Percentiles rank a stretch among this genome's conserved stretches.
These are phyloP conservation scores for Hevea brasiliensis DNA, from an alignment of 345 rosid genomes.

Conservation along the genomic window DNA sequence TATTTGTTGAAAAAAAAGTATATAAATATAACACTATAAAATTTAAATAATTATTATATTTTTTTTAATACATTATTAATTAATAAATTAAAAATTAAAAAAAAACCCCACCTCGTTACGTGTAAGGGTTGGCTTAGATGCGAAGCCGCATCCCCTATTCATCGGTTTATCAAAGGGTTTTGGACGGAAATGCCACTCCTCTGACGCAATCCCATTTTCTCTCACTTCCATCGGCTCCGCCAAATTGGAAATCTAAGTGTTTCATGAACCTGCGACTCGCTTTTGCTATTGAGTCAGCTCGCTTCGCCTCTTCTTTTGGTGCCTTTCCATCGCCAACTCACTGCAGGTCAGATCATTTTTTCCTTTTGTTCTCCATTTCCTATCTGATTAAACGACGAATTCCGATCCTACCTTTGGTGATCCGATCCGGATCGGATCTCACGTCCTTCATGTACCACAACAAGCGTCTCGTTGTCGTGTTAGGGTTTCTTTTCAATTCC, in stretches of 20 bases:
- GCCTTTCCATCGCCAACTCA: background rate
- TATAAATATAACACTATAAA: too few species aligned
- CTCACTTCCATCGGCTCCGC: background rate
- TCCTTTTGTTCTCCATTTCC: background rate
- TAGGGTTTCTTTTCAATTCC: constrained; percentile 35
- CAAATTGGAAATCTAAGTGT: background rate
- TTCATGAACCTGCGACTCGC: background rate
- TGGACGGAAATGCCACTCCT: background rate
- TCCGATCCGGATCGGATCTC: constrained; percentile 33
- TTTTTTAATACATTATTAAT: too few species aligned
- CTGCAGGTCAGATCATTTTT: background rate
- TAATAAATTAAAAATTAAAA: too few species aligned
- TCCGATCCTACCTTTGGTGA: background rate
- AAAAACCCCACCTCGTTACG: too few species aligned
- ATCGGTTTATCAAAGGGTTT: too few species aligned
- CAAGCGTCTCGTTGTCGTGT: constrained; percentile 27
- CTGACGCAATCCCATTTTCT: background rate
- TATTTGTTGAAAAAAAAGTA: too few species aligned
- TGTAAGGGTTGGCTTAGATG: too few species aligned
- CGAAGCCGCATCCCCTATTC: too few species aligned
- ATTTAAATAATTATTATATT: too few species aligned
- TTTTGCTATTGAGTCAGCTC: background rate
- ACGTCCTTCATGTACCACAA: constrained; percentile 38
- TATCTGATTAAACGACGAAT: background rate
- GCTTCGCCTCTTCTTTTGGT: background rate